A percentile compares a stretch with the other conserved stretches of the same genome.
Evolutionary conservation across 2,329 filamentous ascomycete genomes (phyloP).

Genomic region (Colletotrichum liriopes): DNA sequence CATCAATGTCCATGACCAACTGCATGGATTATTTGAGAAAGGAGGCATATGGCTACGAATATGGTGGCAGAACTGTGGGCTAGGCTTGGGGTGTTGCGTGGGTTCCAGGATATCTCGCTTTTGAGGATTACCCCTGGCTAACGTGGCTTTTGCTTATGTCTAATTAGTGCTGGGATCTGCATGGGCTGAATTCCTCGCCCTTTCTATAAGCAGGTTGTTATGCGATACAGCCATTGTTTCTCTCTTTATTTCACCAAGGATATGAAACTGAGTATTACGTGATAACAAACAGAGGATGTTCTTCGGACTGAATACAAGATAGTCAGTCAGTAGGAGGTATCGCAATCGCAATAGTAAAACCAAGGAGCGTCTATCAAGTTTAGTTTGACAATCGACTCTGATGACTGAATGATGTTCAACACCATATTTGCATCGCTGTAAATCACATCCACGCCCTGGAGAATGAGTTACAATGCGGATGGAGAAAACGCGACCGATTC

Average conservation of each 20-base stretch:
- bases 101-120: background rate
- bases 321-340: background rate
- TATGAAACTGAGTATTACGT: background rate
- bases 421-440: too few relatives aligned
- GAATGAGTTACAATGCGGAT: too few relatives aligned
- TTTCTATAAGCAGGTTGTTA: background rate
- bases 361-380: too few relatives aligned
- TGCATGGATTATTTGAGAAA: background rate
- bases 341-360: background rate
- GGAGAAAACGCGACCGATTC: too few relatives aligned
- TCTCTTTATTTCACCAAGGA: background rate
- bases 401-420: too few relatives aligned
- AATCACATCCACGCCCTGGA: too few relatives aligned
- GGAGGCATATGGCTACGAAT: slow-evolving; percentile 2
- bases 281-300: background rate
- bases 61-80: background rate
- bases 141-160: too few relatives aligned
- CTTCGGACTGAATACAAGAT: background rate
- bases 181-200: background rate
- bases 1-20: background rate
- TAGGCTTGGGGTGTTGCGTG: background rate
- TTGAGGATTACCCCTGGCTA: background rate
- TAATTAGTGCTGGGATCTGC: background rate
- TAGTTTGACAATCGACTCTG: too few relatives aligned
- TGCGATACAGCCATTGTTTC: background rate